Evolutionary conservation across 306 rosid species (phyloP), one percentile per base, ranked within the genome.

Genomic region (Sophora flavescens): DNA sequence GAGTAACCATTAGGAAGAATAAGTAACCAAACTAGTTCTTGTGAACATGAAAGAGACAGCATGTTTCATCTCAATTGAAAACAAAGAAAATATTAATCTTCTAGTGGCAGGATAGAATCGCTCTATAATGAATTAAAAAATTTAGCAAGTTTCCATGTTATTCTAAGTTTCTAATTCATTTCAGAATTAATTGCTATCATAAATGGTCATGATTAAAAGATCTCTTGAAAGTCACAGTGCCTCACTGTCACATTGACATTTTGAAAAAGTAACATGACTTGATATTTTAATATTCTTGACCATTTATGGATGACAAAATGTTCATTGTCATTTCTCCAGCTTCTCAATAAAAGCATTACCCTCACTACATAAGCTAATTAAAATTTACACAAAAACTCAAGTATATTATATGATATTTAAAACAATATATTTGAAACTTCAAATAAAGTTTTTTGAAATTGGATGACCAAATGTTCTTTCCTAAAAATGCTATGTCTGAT

Each of bases 1-100:
- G 44, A 72, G 71, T 28, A 74, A 51, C 64, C 82, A 84, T 42
- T 59, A 76, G 74, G 84, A 80, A 84, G 69, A 80, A 76, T 70
- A 35, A 14, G 62, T 63, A 59, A 71, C 36, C 70, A 71, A 67
- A 76, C 35, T 63, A 63, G 59, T 42, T 50, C 63, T 48, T 72
- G 52, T 58, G 38, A 63, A 68, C 56, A 63, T 38, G 18, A 81
- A 67, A 62, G 36, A 54, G 68, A 67, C 18, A 66, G 30, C 58
- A 72, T 67, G 64, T 38, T 64, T 81, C 59, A 72, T 61, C 65
- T 59, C 45, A 74, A 39, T 16, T 39, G 45, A 81, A 81, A 17
- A 17, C 32, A 41, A 39, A 28, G 44, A 9, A 60, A 60, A 15
- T 15, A 61, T 22, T 53, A 67, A 58, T 57, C 54, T 63, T 59